Evolutionary conservation across 2,329 filamentous ascomycete genomes (phyloP), one percentile per base, ranked within the genome.

Genomic region (Colletotrichum sp.): DNA sequence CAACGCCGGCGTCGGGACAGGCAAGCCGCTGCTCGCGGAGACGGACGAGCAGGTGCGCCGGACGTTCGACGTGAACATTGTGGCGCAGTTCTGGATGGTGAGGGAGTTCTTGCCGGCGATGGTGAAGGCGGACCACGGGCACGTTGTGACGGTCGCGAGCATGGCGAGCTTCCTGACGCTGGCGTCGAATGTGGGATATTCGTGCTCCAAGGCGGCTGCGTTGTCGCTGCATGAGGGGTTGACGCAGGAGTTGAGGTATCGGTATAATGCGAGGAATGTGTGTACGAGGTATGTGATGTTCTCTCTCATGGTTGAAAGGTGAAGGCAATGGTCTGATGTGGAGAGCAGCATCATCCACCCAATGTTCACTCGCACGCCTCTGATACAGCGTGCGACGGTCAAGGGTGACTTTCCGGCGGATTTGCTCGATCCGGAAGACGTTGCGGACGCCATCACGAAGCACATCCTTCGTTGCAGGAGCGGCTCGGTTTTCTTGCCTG

Each of bases 1-100:
- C 78, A 85, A 85, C 66, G 84, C 84, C 1, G 84, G 82, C 18
- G 86, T 91, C 16, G 87, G 34, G 4, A 63, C 15, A 6, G 26
- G 57, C 57, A 63, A 34, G 55, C 44, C 68, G 57, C 49, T 71
- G 4, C 57, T 71, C 18, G 59, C 28, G 24, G 68, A 71, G 57
- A 71, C 57, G 18, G 57, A 62, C 7, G 55, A 30, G 5, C 39
- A 63, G 13, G 21, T 64, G 12, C 57, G 44, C 7, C 34, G 68
- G 57, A 63, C 59, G 16, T 71, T 71, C 2, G 57, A 63, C 26
- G 68, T 63, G 34, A 71, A 71, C 6, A 26, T 64, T 36, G 57
- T 71, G 13, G 55, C 57, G 36, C 68, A 71, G 36, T 64, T 71
- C 59, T 30, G n/a, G 34, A 30, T 63, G 36, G n/a, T 34, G 12